Evolutionary conservation across 176 grass and related monocot genomes (phyloP).

Genomic region (Oryza rufipogon): DNA sequence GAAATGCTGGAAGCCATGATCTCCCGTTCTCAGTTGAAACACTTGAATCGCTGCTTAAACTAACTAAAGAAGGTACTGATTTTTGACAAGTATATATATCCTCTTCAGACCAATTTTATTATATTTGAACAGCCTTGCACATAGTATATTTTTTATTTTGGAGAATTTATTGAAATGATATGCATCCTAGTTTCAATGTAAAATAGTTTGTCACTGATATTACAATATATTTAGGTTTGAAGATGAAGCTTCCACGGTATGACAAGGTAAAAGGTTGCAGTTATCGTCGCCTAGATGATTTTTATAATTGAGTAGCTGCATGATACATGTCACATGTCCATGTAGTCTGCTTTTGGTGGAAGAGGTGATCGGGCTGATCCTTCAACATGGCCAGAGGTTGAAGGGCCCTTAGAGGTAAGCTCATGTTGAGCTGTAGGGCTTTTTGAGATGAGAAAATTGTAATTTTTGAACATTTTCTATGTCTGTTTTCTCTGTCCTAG

Average conservation of each 20-base stretch:
- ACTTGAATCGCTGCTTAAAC: conserved; percentile 72
- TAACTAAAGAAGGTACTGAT: conserved; percentile 85
- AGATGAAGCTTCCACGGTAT: conserved; percentile 97
- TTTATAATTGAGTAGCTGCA: conserved; percentile 39
- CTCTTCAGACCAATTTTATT: conserved; percentile 21
- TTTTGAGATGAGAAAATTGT: conserved; percentile 25
- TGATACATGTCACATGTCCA: conserved; percentile 47
- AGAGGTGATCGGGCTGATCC: conserved; percentile 93
- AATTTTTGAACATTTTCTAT: conserved; percentile 30
- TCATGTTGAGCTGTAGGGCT: background rate
- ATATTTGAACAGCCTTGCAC: conserved; percentile 13
- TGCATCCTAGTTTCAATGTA: background rate
- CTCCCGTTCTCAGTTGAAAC: conserved; percentile 88
- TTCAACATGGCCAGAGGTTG: conserved; percentile 85
- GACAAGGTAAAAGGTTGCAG: conserved; percentile 79
- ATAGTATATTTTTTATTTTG: conserved; percentile 8
- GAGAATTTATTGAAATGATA: background rate
- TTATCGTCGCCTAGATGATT: conserved; percentile 30
- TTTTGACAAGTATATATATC: conserved; percentile 21
- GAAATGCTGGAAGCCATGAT: conserved; percentile 99
- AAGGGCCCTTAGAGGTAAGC: conserved; percentile 86
- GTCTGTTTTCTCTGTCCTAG: conserved; percentile 51
- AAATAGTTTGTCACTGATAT: conserved; percentile 29
- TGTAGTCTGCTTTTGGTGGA: conserved; percentile 95
- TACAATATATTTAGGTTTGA: conserved; percentile 65